Conservation (phyloP, 2,329 filamentous ascomycete species). For the Paecilomyces dactylethromorphus region DNA sequence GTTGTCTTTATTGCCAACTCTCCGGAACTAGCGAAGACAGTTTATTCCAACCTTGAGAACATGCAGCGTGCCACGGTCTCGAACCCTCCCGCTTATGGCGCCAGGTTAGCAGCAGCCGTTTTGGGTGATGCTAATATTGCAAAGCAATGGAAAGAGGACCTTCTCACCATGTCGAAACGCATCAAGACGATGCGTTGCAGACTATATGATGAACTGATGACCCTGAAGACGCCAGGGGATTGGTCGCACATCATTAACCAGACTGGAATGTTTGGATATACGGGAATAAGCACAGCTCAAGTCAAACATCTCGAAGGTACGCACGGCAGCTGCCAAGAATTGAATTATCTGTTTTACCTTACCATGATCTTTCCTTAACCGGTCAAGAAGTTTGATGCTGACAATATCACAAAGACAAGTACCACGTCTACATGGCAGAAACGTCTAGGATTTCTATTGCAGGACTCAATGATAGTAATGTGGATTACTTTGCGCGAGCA, state of each 20-base stretch:
- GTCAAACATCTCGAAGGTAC: slow-evolving; percentile 36
- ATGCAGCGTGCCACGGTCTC: slow-evolving; percentile 85
- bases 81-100: slow-evolving; percentile 88
- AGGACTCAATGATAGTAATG: slow-evolving; percentile 58
- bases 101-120: slow-evolving; percentile 72
- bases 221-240: slow-evolving; percentile 70
- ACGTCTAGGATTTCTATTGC: slow-evolving; percentile 96
- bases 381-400: too few relatives aligned
- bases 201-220: slow-evolving; percentile 69
- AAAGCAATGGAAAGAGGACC: slow-evolving; percentile 80
- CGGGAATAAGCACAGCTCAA: slow-evolving; percentile 40
- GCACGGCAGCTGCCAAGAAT: slow-evolving; percentile 12
- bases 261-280: slow-evolving; percentile 96
- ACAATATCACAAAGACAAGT: slow-evolving; percentile 31
- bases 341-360: too few relatives aligned
- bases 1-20: slow-evolving; percentile 8
- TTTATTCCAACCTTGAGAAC: slow-evolving; percentile 14
- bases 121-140: slow-evolving; percentile 73
- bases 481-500: too few relatives aligned
- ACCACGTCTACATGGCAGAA: slow-evolving; percentile 53
- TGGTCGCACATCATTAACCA: slow-evolving; percentile 58
- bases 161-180: slow-evolving; percentile 82
- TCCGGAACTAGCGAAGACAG: slow-evolving; percentile 7
- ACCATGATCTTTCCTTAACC: too few relatives aligned
- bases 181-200: slow-evolving; percentile 83